Evolutionary conservation across 768 basidiomycete genomes (phyloP), one percentile per base, ranked within the genome.

Genomic region (Russula olivacea): DNA sequence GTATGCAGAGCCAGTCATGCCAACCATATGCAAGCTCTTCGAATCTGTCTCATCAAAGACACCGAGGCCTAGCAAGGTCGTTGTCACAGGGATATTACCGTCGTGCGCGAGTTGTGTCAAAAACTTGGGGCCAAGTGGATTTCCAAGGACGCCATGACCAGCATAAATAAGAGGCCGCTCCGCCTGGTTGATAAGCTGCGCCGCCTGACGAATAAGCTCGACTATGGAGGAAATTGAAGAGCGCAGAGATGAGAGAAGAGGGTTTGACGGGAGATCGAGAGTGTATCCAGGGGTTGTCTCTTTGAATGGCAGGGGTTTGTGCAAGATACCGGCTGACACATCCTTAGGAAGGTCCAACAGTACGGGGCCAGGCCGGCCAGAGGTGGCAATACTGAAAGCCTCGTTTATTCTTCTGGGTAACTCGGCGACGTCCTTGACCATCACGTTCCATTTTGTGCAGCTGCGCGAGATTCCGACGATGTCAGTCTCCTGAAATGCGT

Each of bases 371-470:
- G 97, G 97, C 32, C 97, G 87, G 0, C 97, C 97, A 9, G 93
- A 91, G 1, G 93, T 95, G 14, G 97, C 97, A 67, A 99, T 98
- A 74, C 98, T 97, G 84, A 99, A 98, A 0, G 97, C 97, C 75
- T 99, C 97, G 73, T 98, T 98, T 72, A 98, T 96, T 62, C 97
- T 82, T 47, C 96, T 80, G 15, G 97, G 97, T 3, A 98, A 81
- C 75, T 98, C 97, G 14, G 90, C 75, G 63, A 98, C 92, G 71
- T 95, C 95, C 76, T 98, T 98, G 55, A 98, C 92, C 94, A 98
- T 96, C 64, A 99, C 95, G 72, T 99, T 98, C 97, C 97, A 98
- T 74, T 98, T 99, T 30, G 97, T 98, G 78, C 97, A 99, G 69
- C 87, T 87, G 56, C 96, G 81, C 34, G 95, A 97, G 74, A 98